Evolutionary conservation across 257 asterid species (phyloP), one percentile per base, ranked within the genome.

Genomic region (Agastache rugosa): DNA sequence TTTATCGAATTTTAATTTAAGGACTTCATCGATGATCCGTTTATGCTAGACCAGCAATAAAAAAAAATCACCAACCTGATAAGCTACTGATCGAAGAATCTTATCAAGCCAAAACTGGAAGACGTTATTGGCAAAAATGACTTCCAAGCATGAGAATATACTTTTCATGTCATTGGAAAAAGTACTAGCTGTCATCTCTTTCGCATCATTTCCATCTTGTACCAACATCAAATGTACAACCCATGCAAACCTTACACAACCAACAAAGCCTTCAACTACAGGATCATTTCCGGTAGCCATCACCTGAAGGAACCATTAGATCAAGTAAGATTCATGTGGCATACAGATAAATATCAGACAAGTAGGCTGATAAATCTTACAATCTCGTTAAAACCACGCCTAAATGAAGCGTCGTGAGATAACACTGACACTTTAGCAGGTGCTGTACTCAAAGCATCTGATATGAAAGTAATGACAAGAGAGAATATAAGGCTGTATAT

Each of bases 221-320:
- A 83, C 86, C 85, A 95, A 85, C 82, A 95, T 84, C 83, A 95
- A 82, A 80, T 90, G 99, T 69, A 92, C 97, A 77, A 82, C 85
- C 98, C 98, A 95, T 9, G 97, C 91, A 83, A 89, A 91, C 89
- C 96, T 85, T 63, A 92, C 91, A 80, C 99, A 95, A 81, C 84
- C 88, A 65, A 92, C 88, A 77, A 87, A 92, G 66, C 97, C 98
- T 83, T 90, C 97, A 76, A 86, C 88, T 16, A 79, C 50, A 44
- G 96, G 88, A 85, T 89, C 90, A 85, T 77, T 86, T 84, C 88
- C 96, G 22, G 86, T 56, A 77, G 82, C 82, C 96, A 95, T 92
- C 71, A 92, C 91, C 99, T 95, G 81, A 61, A 79, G 69, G 74
- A 86, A 73, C 41, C 70, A 61, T 42, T 31, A 60, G 22, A 58